phyloP scores from a whole-genome alignment of 306 rosid genomes.

The Chamaecrista fasciculata region DNA sequence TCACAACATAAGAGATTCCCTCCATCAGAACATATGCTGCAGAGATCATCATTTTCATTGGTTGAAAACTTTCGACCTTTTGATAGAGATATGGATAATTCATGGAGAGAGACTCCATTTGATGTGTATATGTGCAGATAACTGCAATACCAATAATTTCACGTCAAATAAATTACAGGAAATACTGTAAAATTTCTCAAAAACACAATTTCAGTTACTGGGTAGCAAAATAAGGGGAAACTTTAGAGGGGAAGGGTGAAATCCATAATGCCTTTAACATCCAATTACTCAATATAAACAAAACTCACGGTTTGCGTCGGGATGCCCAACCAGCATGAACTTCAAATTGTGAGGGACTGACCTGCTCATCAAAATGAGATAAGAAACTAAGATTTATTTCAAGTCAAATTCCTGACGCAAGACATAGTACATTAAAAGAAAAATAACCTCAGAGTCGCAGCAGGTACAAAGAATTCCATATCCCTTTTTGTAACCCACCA shows the following conservation, averaged over 20 bases:
- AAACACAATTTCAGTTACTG: neutral
- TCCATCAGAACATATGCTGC: conserved; percentile 75
- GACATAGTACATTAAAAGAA: neutral
- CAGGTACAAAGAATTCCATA: conserved; percentile 70
- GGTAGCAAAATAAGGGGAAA: neutral
- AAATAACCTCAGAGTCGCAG: conserved; percentile 68
- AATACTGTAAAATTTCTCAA: neutral
- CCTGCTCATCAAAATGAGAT: conserved; percentile 43
- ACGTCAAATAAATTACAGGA: conserved; percentile 21
- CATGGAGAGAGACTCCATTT: conserved; percentile 91
- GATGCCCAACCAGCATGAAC: conserved; percentile 96
- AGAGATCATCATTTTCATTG: conserved; percentile 74
- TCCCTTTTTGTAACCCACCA: conserved; percentile 79
- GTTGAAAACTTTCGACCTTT: conserved; percentile 54
- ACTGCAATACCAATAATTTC: conserved; percentile 46
- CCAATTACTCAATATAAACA: conserved; percentile 22
- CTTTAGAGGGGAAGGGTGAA: neutral
- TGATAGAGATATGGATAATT: conserved; percentile 69
- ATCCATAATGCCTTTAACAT: neutral
- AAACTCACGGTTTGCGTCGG: conserved; percentile 96
- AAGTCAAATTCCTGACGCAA: conserved; percentile 12
- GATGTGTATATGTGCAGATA: conserved; percentile 87
- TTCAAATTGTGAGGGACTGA: conserved; percentile 92
- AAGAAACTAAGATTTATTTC: neutral
- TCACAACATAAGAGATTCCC: conserved; percentile 90